Evolutionary conservation across 352 stramenopile species (phyloP).

Genomic region (Blastocystis sp.): DNA sequence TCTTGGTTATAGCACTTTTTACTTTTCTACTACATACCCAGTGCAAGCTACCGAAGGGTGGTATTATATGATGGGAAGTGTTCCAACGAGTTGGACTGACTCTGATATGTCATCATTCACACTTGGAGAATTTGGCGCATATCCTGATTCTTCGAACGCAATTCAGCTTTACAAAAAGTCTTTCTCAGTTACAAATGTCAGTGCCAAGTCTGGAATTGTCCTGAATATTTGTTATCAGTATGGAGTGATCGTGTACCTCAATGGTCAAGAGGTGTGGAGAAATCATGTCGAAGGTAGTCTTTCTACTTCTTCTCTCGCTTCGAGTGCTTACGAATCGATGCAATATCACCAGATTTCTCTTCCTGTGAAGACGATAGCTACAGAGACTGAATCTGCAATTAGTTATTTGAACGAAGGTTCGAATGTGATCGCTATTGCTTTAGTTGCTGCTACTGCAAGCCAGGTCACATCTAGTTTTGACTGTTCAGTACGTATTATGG

Average conservation of each 20-base stretch:
- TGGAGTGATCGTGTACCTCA: conserved; percentile 28
- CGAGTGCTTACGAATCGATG: neutral
- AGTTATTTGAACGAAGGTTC: neutral
- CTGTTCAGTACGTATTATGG: neutral
- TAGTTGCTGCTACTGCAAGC: neutral
- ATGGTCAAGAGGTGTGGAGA: conserved; percentile 6
- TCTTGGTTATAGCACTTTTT: neutral
- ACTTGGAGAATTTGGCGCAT: neutral
- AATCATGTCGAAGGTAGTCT: conserved; percentile 10
- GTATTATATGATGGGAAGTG: conserved; percentile 34
- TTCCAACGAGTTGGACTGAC: neutral
- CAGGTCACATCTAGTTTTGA: conserved; percentile 5
- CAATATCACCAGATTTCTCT: neutral
- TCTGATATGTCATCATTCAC: neutral
- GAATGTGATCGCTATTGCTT: conserved; percentile 28
- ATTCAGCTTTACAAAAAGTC: conserved; percentile 45
- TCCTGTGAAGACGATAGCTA: neutral
- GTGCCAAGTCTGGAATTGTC: neutral
- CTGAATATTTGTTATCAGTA: conserved; percentile 23
- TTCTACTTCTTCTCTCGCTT: neutral
- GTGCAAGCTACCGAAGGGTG: neutral
- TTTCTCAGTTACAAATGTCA: neutral
- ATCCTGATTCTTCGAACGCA: neutral
- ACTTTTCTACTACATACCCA: neutral
- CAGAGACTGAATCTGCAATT: neutral